Percentiles rank a stretch among this genome's conserved stretches.
These are phyloP conservation scores for Porpolomopsis calyptriformis DNA, from an alignment of 768 basidiomycete genomes.

Conservation along the genomic window DNA sequence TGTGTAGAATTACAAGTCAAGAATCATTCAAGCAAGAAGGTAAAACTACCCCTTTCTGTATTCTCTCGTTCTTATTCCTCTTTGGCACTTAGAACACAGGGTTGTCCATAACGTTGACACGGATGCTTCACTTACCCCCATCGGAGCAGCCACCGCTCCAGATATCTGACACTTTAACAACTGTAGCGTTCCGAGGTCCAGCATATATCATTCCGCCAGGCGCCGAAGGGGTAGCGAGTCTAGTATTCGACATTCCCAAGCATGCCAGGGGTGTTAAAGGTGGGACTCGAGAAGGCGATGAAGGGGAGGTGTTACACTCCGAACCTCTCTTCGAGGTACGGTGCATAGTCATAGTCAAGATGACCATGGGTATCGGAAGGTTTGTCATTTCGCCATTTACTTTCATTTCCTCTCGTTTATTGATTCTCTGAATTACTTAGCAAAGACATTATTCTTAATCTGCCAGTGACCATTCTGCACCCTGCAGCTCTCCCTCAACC, in stretches of 20 bases:
- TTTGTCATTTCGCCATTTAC: slow-evolving; percentile 17
- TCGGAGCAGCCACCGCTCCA: slow-evolving; percentile 41
- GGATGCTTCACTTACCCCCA: slow-evolving; percentile 39
- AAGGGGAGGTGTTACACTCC: slow-evolving; percentile 27
- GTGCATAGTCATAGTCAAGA: slow-evolving; percentile 49
- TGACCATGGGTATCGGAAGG: slow-evolving; percentile 67
- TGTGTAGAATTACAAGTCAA: slow-evolving; percentile 71
- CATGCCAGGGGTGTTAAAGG: slow-evolving; percentile 55
- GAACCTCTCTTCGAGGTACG: slow-evolving; percentile 60
- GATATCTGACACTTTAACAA: slow-evolving; percentile 56
- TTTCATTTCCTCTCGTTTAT: slow-evolving; percentile 1
- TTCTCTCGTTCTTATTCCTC: slow-evolving; percentile 5
- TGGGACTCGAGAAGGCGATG: slow-evolving; percentile 47
- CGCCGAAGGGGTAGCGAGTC: slow-evolving; percentile 64
- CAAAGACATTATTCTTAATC: slow-evolving; percentile 55
- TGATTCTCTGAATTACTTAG: slow-evolving; percentile 26
- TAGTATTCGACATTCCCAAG: slow-evolving; percentile 72
- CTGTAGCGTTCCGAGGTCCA: slow-evolving; percentile 59
- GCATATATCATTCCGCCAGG: slow-evolving; percentile 70
- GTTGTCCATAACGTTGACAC: slow-evolving; percentile 47
- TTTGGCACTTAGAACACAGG: slow-evolving; percentile 47
- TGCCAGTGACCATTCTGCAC: slow-evolving; percentile 58
- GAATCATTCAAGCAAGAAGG: slow-evolving; percentile 77
- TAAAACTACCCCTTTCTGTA: slow-evolving; percentile 22
- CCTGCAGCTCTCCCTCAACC: slow-evolving; percentile 43